Conservation (phyloP, 1,284 basidiomycete species). For the Coniferiporia weirii region DNA sequence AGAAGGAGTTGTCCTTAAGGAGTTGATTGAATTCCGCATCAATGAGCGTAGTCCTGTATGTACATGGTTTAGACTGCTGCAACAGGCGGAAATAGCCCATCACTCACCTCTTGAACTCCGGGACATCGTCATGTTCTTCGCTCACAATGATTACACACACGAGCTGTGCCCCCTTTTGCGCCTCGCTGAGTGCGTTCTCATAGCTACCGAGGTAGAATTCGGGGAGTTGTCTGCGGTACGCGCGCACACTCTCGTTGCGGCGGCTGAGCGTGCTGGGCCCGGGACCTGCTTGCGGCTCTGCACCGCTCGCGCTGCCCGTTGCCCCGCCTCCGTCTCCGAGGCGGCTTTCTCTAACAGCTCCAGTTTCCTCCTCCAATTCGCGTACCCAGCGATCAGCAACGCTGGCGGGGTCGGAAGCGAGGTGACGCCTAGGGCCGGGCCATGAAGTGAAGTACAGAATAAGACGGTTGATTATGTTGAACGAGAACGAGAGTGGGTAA, state of each 20-base stretch:
- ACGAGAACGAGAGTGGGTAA: conserved; percentile 14
- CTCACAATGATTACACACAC: conserved; percentile 84
- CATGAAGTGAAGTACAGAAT: conserved; percentile 15
- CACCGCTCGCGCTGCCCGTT: conserved; percentile 30
- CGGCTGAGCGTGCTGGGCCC: conserved; percentile 21
- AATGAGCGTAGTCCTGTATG: conserved; percentile 64
- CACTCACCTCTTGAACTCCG: conserved; percentile 75
- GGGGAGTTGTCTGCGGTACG: conserved; percentile 49
- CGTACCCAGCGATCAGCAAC: conserved; percentile 70
- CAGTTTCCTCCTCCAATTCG: conserved; percentile 76
- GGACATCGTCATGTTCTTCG: conserved; percentile 85
- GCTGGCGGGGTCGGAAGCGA: conserved; percentile 36
- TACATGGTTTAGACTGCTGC: neutral
- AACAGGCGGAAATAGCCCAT: neutral
- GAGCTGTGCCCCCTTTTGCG: conserved; percentile 69
- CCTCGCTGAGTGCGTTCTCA: conserved; percentile 67
- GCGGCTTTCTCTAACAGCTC: conserved; percentile 53
- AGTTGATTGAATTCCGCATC: conserved; percentile 64
- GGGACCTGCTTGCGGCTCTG: conserved; percentile 28
- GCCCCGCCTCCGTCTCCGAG: conserved; percentile 23
- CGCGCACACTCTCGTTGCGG: conserved; percentile 22
- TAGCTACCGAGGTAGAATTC: conserved; percentile 83
- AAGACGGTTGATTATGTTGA: conserved; percentile 12
- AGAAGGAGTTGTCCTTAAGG: conserved; percentile 63
- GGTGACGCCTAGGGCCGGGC: conserved; percentile 3